Base-by-base conservation (phyloP, 768 basidiomycete species). In the Lactarius sanguifluus region DNA sequence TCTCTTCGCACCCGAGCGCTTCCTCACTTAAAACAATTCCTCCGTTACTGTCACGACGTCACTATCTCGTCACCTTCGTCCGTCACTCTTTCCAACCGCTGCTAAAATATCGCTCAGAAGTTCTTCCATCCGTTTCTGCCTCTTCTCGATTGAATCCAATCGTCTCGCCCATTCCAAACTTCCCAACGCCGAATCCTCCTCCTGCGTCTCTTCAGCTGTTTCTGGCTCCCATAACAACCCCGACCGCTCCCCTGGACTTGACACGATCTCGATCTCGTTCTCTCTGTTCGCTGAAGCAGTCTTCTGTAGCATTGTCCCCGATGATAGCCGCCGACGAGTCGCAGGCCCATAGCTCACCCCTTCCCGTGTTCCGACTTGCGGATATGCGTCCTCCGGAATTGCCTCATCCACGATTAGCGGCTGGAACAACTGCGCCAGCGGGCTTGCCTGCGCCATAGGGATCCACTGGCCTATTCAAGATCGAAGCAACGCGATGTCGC, bases 361-460 rank as follows among this genome's bases (percentile, higher is more conserved):
- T 0, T 70, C 71, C 8, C 66, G 71, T 6, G 70, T 61, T 45
- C 72, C 59, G 6, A 41, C 15, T 32, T 52, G 28, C 25, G 50
- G 65, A 5, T 66, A 61, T 8, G 67, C 64, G 16, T 79, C 76
- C 64, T 80, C 78, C 1, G 73, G 72, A 9, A 77, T 76, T 23
- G 79, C 76, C 1, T 85, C 83, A 59, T 86, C 84, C 18, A 89
- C 77, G 7, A 86, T 61, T 23, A 92, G 68, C 15, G 90, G 89
- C 63, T 88, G 88, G 73, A 84, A 93, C 16, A 91, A 79, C 73
- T 91, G 89, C 2, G 89, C 89, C 3, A 93, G 80, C 18, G 92
- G 91, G 72, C 88, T 89, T 10, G 79, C 72, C 58, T 76, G 79
- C 20, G 81, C 81, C 2, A 75, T 70, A 20, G 72, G 72, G 67